Base-by-base conservation (phyloP, 768 basidiomycete genomes). In the Termitomyces sp. region DNA sequence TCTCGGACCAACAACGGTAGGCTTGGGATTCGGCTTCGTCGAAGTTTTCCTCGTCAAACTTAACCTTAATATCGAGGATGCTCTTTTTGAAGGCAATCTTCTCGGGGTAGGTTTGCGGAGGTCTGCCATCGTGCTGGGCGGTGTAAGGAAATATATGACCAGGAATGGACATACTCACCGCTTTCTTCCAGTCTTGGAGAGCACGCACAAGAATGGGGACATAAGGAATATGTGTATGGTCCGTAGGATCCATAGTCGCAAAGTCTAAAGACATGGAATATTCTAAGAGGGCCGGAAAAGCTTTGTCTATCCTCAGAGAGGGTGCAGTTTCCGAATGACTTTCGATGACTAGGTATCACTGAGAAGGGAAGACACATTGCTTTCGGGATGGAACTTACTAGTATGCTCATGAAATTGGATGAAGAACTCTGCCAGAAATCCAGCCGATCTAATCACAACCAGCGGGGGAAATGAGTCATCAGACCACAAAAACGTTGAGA, bases 11-110 rank as follows among this genome's bases (percentile, higher is more conserved):
- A 58, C 84, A 84, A 32, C 91, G 86, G 72, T 92, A 96, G 0
- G 91, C 92, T 70, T 97, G 92, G 7, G 89, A 81, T 68, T 90
- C 84, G 2, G 96, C 96, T 73, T 98, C 96, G 62, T 97, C 96
- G 70, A 95, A 95, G 75, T 98, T 99, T 79, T 99, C 97, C 70
- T 98, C 94, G 70, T 99, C 97, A 0, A 75, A 66, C 68, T 93
- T 94, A 60, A 82, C 70, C 67, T 87, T 86, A 79, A 88, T 83
- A 1, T 76, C 76, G n/a, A 78, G 73, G 48, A 98, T 75, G 3
- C 57, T 59, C 38, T 82, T 75, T 69, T 95, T 94, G 81, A 98
- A 96, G 34, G 82, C 86, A 63, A 88, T 81, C 68, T 89, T 86
- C 66, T 97, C 92, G 1, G 78, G 79, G 70, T 76, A 36, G 71